Percentiles rank a stretch among this genome's conserved stretches.
These are phyloP conservation scores for Gillenia trifoliata DNA, from an alignment of 306 rosid species.

Conservation along the genomic window DNA sequence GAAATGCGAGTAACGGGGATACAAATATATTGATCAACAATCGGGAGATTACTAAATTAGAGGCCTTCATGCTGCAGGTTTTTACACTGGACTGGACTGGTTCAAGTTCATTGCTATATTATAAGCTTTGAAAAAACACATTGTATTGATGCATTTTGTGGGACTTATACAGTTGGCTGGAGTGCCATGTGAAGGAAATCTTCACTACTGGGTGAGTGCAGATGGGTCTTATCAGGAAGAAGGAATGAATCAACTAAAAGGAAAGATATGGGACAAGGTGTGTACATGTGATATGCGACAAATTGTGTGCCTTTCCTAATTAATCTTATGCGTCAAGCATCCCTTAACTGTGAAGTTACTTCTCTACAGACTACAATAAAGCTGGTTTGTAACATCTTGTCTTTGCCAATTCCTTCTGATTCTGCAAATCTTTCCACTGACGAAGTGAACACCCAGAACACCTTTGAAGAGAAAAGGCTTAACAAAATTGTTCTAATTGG, in stretches of 20 bases:
- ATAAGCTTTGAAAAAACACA: not conserved
- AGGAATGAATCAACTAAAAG: constrained; percentile 59
- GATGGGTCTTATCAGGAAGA: constrained; percentile 79
- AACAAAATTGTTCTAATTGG: constrained; percentile 62
- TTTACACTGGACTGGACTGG: not conserved
- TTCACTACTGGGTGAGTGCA: constrained; percentile 58
- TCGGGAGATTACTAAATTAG: constrained; percentile 55
- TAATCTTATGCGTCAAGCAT: not conserved
- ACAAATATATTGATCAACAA: constrained; percentile 50
- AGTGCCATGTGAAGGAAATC: constrained; percentile 67
- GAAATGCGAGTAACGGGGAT: constrained; percentile 61
- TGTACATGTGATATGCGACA: constrained; percentile 8
- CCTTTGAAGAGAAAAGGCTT: constrained; percentile 23
- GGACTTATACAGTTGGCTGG: constrained; percentile 46
- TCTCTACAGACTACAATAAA: constrained; percentile 41
- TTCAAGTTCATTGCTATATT: not conserved
- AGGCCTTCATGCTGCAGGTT: constrained; percentile 59
- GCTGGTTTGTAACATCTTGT: constrained; percentile 41
- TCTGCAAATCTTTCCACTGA: constrained; percentile 14
- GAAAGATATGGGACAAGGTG: constrained; percentile 72
- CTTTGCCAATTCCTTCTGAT: constrained; percentile 55
- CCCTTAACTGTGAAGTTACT: constrained; percentile 5
- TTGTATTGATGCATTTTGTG: constrained; percentile 14
- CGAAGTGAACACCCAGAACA: not conserved
- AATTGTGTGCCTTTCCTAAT: constrained; percentile 14